These are phyloP conservation scores for Ganoderma lucidum DNA, from an alignment of 1,284 basidiomycete species.

Conservation along the genomic window DNA sequence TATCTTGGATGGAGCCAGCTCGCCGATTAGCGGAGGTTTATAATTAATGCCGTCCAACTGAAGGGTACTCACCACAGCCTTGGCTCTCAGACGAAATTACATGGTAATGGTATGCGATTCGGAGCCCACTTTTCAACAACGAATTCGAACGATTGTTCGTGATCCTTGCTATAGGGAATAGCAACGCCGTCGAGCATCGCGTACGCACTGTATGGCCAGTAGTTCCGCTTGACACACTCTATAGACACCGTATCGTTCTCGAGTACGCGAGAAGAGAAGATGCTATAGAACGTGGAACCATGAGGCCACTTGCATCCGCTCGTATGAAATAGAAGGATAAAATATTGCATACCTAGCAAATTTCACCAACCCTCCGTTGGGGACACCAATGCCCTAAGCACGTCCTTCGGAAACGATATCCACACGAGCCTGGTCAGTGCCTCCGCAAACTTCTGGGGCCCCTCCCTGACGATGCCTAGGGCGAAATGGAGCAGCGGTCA, in stretches of 20 bases:
- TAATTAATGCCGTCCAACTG: neutral
- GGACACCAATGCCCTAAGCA: neutral
- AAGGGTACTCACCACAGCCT: neutral
- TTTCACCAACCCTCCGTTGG: too few species aligned
- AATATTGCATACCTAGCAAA: neutral
- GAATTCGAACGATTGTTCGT: neutral
- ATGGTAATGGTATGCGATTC: neutral
- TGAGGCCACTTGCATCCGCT: neutral
- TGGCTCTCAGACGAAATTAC: neutral
- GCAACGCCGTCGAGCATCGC: neutral
- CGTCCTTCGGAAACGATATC: neutral
- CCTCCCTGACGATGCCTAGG: neutral
- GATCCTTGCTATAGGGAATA: neutral
- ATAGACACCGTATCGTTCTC: neutral
- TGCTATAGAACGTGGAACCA: neutral
- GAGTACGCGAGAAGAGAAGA: neutral
- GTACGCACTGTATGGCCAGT: neutral
- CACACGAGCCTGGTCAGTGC: neutral
- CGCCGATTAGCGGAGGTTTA: neutral
- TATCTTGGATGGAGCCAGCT: neutral
- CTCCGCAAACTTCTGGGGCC: neutral
- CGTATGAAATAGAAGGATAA: neutral
- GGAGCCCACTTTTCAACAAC: neutral
- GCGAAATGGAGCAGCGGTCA: neutral
- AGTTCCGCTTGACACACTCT: neutral